Evolutionary conservation across 345 rosid genomes (phyloP).

Genomic region (Erucastrum elatum): DNA sequence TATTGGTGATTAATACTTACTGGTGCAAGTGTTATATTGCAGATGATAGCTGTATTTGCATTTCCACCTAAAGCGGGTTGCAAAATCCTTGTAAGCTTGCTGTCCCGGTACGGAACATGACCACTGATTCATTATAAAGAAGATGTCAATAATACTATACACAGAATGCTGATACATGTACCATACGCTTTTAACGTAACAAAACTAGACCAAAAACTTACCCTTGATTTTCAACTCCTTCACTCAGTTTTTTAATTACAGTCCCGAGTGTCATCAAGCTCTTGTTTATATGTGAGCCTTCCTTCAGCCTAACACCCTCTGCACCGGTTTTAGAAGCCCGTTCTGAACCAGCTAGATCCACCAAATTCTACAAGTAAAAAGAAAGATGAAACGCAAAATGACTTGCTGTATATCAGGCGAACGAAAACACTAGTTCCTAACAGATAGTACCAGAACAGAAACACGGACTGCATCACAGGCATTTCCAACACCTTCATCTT

Average conservation of each 20-base stretch:
- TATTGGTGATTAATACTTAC: slow-evolving; percentile 42
- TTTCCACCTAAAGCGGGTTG: slow-evolving; percentile 99
- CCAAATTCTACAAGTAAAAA: slow-evolving; percentile 64
- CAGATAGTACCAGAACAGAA: slow-evolving; percentile 70
- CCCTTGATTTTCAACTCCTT: slow-evolving; percentile 97
- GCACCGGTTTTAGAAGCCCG: slow-evolving; percentile 99
- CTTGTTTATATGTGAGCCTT: slow-evolving; percentile 94
- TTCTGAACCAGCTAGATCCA: slow-evolving; percentile 98
- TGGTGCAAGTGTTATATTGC: slow-evolving; percentile 96
- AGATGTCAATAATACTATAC: neutral
- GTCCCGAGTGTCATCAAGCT: slow-evolving; percentile 95
- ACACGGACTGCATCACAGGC: slow-evolving; percentile 95
- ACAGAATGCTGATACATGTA: neutral
- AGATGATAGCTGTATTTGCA: slow-evolving; percentile 96
- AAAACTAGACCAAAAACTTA: slow-evolving; percentile 31
- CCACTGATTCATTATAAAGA: slow-evolving; percentile 57
- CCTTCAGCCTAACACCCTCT: slow-evolving; percentile 92
- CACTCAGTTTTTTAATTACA: slow-evolving; percentile 87
- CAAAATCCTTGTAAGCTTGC: slow-evolving; percentile 94
- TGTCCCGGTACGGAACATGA: slow-evolving; percentile 96
- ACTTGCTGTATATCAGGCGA: slow-evolving; percentile 7
- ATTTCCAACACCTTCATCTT: slow-evolving; percentile 54
- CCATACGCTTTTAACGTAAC: neutral
- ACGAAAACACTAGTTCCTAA: slow-evolving; percentile 19
- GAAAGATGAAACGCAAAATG: slow-evolving; percentile 5